Evolutionary conservation across 805 yeast species (phyloP), one percentile per base, ranked within the genome.

Genomic region (Pichia paraexigua): DNA sequence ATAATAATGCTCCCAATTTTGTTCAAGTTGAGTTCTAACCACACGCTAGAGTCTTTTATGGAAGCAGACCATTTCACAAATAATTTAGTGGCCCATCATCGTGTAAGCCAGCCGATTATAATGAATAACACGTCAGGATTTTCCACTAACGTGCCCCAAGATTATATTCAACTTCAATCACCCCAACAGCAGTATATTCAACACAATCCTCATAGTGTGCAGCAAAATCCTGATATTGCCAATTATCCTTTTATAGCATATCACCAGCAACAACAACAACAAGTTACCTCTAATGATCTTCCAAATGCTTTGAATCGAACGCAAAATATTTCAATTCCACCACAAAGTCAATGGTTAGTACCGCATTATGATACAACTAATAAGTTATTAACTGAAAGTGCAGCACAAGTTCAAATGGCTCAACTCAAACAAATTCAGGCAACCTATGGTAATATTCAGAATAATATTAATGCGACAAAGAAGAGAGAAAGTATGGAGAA

Each of bases 361-460:
- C 41, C 21, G 11, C 47, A 35, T 12, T 28, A 35, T 15, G 37
- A 42, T 42, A 9, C 42, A 22, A 13, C 24, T 15, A 37, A 8
- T 27, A 37, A 43, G 2, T 12, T 43, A 4, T 43, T 43, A 18
- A 62, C 62, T 42, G 64, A 62, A 48, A 45, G 57, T 11, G 59
- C 59, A 11, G 60, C 64, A 5, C 50, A 46, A 13, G 48, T 25
- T n/a, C 56, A 56, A 42, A 27, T 56, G 37, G 49, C 49, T 9
- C 53, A 51, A 15, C 43, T 64, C 18, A 60, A 62, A 43, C 67
- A 64, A 46, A 50, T 64, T 21, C 67, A 63, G 48, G 62, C 62
- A 21, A 63, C 68, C 2, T 64, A 64, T 50, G 67, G 68, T 9
- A 60, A 54, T 25, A 46, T 63, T 12, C 66, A 64, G 43, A 60